Conservation (phyloP, 805 yeast genomes). For the Myxozyma lipomycoides region DNA sequence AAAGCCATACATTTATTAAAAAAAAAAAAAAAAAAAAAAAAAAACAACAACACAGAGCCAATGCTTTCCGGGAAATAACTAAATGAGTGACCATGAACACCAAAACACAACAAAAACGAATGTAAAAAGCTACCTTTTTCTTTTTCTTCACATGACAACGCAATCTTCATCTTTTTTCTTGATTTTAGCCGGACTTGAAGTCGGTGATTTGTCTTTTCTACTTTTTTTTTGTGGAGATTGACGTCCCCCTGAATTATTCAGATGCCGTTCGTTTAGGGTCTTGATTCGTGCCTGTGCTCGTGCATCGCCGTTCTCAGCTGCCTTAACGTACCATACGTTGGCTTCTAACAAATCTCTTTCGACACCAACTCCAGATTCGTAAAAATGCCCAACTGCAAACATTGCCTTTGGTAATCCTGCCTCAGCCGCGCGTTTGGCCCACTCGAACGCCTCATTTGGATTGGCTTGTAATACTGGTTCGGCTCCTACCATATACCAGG, state of each 20-base stretch:
- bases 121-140: too few relatives aligned
- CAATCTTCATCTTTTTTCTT: slow-evolving; percentile 33
- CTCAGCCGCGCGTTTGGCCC: slow-evolving; percentile 87
- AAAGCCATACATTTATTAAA: too few relatives aligned
- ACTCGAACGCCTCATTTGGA: slow-evolving; percentile 82
- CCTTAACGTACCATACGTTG: slow-evolving; percentile 68
- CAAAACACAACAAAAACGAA: too few relatives aligned
- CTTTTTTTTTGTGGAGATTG: slow-evolving; percentile 28
- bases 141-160: slow-evolving; percentile 28
- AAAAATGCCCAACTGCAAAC: slow-evolving; percentile 76
- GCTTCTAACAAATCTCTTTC: slow-evolving; percentile 54
- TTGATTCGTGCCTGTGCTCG: slow-evolving; percentile 43
- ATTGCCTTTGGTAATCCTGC: slow-evolving; percentile 76
- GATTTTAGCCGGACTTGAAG: slow-evolving; percentile 11
- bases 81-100: too few relatives aligned
- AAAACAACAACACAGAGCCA: too few relatives aligned
- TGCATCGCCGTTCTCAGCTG: slow-evolving; percentile 59
- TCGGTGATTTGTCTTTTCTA: slow-evolving; percentile 18
- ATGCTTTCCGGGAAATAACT: too few relatives aligned
- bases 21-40: too few relatives aligned
- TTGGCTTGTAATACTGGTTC: slow-evolving; percentile 77
- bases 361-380: slow-evolving; percentile 86
- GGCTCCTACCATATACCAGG: slow-evolving; percentile 93
- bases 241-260: neutral
- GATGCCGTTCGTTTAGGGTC: slow-evolving; percentile 8